These are phyloP conservation scores for Chlamydomonas incerta DNA, from an alignment of 139 green algal genomes.

Conservation along the genomic window DNA sequence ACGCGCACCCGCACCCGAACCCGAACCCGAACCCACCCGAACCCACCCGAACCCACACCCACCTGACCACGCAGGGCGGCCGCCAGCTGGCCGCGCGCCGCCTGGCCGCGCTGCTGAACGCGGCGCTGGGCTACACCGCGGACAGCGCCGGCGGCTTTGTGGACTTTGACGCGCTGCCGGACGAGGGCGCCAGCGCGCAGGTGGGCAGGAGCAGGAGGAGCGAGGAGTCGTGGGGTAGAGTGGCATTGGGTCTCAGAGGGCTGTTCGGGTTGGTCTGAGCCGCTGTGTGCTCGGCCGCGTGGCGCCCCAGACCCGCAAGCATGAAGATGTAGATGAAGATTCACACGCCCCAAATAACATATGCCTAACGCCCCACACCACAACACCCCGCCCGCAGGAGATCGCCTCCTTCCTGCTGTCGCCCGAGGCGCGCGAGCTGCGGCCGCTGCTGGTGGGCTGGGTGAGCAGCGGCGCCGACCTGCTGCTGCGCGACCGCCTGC, in stretches of 20 bases:
- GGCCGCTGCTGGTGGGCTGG: conserved; percentile 74
- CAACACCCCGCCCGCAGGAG: conserved; percentile 48
- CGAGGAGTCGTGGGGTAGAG: too few relatives aligned
- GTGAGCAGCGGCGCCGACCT: conserved; percentile 69
- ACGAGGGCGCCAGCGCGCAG: conserved; percentile 73
- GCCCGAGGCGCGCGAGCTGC: conserved; percentile 72
- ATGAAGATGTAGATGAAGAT: too few relatives aligned
- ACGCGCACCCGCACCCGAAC: too few relatives aligned
- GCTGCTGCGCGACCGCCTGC: conserved; percentile 69
- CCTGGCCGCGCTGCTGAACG: conserved; percentile 83
- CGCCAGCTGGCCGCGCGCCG: conserved; percentile 63
- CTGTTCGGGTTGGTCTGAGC: too few relatives aligned
- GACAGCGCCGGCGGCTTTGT: conserved; percentile 74
- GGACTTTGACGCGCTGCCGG: conserved; percentile 82
- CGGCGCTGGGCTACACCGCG: conserved; percentile 80
- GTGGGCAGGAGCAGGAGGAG: conserved; percentile 41
- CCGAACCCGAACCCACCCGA: too few relatives aligned
- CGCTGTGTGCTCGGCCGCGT: too few relatives aligned
- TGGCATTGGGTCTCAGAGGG: too few relatives aligned
- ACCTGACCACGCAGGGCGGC: too few relatives aligned
- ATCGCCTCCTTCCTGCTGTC: conserved; percentile 79
- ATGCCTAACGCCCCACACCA: too few relatives aligned
- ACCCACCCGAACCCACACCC: too few relatives aligned
- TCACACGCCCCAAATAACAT: too few relatives aligned
- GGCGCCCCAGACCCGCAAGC: too few relatives aligned